Evolutionary conservation across 768 basidiomycete species (phyloP).

Genomic region (Cystobasidium tubakii): DNA sequence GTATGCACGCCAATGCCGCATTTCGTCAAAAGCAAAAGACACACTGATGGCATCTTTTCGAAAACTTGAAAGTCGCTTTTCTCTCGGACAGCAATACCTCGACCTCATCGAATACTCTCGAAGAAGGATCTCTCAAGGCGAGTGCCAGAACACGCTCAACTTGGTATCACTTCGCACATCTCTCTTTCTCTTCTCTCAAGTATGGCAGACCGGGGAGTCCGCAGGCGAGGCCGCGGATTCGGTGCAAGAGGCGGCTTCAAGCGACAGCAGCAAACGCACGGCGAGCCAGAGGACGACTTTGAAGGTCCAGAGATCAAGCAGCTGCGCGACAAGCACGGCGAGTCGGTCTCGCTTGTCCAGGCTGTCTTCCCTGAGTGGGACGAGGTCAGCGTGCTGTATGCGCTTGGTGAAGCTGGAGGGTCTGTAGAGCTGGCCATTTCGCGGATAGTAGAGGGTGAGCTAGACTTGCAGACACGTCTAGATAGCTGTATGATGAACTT

Average conservation of each 20-base stretch:
- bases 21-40: not conserved
- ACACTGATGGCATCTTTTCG: not conserved
- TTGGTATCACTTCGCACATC: not conserved
- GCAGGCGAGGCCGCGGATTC: not conserved
- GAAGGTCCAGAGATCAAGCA: conserved; percentile 35
- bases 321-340: conserved; percentile 41
- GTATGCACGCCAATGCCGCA: not conserved
- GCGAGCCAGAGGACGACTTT: conserved; percentile 2
- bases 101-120: not conserved
- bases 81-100: not conserved
- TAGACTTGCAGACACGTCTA: not conserved
- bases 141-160: not conserved
- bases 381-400: conserved; percentile 42
- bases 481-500: not conserved
- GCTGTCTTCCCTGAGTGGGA: conserved; percentile 44
- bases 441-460: conserved; percentile 41
- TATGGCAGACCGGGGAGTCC: conserved; percentile 11
- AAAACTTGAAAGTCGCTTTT: not conserved
- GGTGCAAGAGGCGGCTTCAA: conserved; percentile 18
- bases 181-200: not conserved
- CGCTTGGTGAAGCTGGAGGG: conserved; percentile 42
- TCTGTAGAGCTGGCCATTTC: conserved; percentile 42
- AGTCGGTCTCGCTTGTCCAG: conserved; percentile 35
- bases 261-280: conserved; percentile 3
- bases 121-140: not conserved